Conservation (phyloP, 345 rosid genomes). For the Euphorbia tirucalli region DNA sequence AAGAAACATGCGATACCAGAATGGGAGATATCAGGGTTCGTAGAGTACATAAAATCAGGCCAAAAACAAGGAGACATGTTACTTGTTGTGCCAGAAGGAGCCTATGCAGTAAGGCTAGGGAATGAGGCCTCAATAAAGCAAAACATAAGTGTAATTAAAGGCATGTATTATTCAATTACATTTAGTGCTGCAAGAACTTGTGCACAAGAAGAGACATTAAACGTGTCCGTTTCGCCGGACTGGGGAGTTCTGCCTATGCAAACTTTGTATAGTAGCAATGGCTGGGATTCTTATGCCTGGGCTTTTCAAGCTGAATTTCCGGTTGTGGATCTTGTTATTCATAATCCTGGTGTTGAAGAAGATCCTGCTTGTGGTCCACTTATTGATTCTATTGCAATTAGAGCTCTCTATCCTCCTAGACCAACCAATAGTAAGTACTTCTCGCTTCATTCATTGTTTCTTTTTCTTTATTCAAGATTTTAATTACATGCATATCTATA, state of each 20-base stretch:
- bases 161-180: conserved; percentile 32
- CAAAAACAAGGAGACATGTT: conserved; percentile 40
- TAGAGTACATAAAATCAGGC: conserved; percentile 34
- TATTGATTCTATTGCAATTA: conserved; percentile 32
- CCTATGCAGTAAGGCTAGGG: conserved; percentile 28
- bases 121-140: conserved; percentile 37
- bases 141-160: conserved; percentile 13
- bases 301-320: conserved; percentile 23
- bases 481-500: no score
- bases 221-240: conserved; percentile 28
- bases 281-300: conserved; percentile 43
- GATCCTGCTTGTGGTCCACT: conserved; percentile 45
- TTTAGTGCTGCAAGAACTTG: conserved; percentile 37
- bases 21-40: conserved; percentile 31
- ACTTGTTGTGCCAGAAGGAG: conserved; percentile 32
- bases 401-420: conserved; percentile 27
- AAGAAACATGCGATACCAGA: conserved; percentile 17
- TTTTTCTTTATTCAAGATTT: background rate
- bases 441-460: background rate
- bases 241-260: conserved; percentile 40
- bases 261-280: conserved; percentile 35
- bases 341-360: conserved; percentile 40
- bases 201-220: conserved; percentile 31
- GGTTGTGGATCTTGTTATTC: conserved; percentile 23
- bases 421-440: conserved; percentile 29